Conservation (phyloP, 371 early-diverging fungal species). For the Lichtheimia ramosa region DNA sequence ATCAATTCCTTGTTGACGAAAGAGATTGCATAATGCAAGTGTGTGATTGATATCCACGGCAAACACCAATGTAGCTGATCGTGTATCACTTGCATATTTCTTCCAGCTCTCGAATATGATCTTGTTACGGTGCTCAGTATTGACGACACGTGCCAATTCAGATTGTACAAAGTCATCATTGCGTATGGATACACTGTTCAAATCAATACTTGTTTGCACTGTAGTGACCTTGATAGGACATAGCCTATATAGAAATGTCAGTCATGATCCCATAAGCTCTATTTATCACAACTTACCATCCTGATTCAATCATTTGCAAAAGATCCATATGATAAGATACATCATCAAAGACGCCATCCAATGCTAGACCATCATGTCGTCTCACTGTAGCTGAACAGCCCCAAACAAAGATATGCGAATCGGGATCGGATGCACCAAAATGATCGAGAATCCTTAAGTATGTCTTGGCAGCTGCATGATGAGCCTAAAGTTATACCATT, state of each 20-base stretch:
- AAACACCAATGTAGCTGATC: constrained; percentile 82
- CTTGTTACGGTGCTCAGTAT: constrained; percentile 66
- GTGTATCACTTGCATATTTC: constrained; percentile 43
- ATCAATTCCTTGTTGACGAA: constrained; percentile 57
- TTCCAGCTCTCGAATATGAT: constrained; percentile 68
- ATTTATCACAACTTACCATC: too few relatives aligned
- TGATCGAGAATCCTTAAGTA: constrained; percentile 75
- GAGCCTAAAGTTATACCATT: constrained; percentile 55
- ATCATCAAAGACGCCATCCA: constrained; percentile 72
- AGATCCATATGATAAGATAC: constrained; percentile 78
- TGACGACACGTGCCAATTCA: constrained; percentile 65
- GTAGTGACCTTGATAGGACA: constrained; percentile 66
- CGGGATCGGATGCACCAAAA: constrained; percentile 52
- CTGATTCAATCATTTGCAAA: constrained; percentile 70
- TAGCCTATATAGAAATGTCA: constrained; percentile 36
- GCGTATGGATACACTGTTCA: constrained; percentile 47
- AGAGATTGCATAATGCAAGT: constrained; percentile 52
- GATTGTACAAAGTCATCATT: constrained; percentile 65
- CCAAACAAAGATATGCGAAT: constrained; percentile 73
- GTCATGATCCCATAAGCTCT: too few relatives aligned
- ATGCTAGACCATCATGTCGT: constrained; percentile 79
- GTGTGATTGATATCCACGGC: constrained; percentile 85
- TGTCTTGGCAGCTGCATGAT: constrained; percentile 83
- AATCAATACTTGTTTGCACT: constrained; percentile 60
- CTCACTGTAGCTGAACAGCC: constrained; percentile 93